phyloP scores from a whole-genome alignment of 495 filamentous ascomycete genomes.

The Aspergillus biplanus region DNA sequence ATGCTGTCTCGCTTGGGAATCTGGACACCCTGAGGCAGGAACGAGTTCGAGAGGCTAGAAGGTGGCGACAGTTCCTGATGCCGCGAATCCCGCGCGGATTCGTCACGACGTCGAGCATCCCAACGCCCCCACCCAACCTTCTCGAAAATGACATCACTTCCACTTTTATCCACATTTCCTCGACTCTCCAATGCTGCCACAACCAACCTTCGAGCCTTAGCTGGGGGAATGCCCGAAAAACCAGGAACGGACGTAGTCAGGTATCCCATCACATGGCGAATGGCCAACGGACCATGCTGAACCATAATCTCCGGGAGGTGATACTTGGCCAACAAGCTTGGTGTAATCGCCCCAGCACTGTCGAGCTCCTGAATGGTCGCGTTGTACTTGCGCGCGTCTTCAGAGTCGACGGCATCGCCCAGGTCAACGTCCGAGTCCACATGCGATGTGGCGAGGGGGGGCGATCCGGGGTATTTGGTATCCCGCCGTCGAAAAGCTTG shows the following conservation, averaged over 20 bases:
- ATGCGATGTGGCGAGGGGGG: slow-evolving; percentile 58
- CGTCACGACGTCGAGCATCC: slow-evolving; percentile 78
- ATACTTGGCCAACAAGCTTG: slow-evolving; percentile 83
- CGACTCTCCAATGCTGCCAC: slow-evolving; percentile 82
- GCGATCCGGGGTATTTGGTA: slow-evolving; percentile 49
- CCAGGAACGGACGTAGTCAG: slow-evolving; percentile 92
- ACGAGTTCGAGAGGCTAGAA: slow-evolving; percentile 57
- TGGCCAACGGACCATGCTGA: slow-evolving; percentile 85
- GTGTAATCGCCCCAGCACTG: slow-evolving; percentile 79
- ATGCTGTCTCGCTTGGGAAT: slow-evolving; percentile 62
- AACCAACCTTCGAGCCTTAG: slow-evolving; percentile 87
- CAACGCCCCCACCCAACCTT: slow-evolving; percentile 98
- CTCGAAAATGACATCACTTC: slow-evolving; percentile 84
- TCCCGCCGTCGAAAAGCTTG: slow-evolving; percentile 66
- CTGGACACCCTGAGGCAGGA: slow-evolving; percentile 61
- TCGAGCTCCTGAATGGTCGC: slow-evolving; percentile 56
- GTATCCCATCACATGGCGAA: slow-evolving; percentile 92
- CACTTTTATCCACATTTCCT: slow-evolving; percentile 64
- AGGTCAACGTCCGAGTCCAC: slow-evolving; percentile 90
- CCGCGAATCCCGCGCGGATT: slow-evolving; percentile 55
- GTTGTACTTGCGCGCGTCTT: slow-evolving; percentile 47
- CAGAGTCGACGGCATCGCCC: slow-evolving; percentile 64
- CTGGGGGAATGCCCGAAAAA: slow-evolving; percentile 86
- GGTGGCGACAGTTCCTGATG: slow-evolving; percentile 41
- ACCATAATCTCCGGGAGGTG: slow-evolving; percentile 91